Evolutionary conservation across 2,329 filamentous ascomycete species (phyloP).

Genomic region (Huntiella omanensis): DNA sequence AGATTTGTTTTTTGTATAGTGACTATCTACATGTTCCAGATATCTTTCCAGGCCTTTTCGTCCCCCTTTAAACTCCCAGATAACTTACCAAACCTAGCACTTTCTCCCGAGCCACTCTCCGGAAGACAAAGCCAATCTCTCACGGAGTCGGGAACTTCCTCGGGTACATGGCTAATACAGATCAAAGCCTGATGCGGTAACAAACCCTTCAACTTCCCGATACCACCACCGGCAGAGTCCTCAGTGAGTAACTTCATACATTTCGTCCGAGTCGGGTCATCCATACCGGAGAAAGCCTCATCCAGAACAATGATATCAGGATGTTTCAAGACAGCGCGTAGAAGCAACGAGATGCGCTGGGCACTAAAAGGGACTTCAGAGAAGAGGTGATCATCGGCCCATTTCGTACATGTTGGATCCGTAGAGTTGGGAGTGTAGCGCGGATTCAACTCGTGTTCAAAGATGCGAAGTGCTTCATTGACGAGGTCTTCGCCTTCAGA

Average conservation of each 20-base stretch:
- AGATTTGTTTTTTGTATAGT: not conserved
- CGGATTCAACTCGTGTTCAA: constrained; percentile 59
- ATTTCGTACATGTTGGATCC: constrained; percentile 20
- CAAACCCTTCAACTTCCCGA: constrained; percentile 37
- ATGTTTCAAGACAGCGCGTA: constrained; percentile 62
- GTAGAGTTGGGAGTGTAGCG: constrained; percentile 11
- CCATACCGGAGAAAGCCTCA: constrained; percentile 76
- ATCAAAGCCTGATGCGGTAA: constrained; percentile 58
- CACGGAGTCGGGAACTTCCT: constrained; percentile 74
- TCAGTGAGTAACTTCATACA: constrained; percentile 56
- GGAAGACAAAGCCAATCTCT: constrained; percentile 76
- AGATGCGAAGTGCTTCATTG: constrained; percentile 55
- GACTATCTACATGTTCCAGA: constrained; percentile 32
- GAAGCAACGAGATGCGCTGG: constrained; percentile 70
- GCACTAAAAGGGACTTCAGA: constrained; percentile 60
- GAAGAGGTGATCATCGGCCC: constrained; percentile 51
- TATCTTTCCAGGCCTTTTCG: constrained; percentile 40
- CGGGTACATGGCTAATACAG: constrained; percentile 79
- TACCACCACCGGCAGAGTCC: constrained; percentile 20
- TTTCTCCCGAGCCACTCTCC: constrained; percentile 43
- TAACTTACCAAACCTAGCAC: constrained; percentile 46
- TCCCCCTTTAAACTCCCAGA: constrained; percentile 40
- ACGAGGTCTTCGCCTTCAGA: constrained; percentile 38
- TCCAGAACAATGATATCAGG: constrained; percentile 72
- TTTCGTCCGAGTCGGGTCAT: constrained; percentile 63